Base-by-base conservation (phyloP, 768 basidiomycete genomes). In the Podaxis sp. region DNA sequence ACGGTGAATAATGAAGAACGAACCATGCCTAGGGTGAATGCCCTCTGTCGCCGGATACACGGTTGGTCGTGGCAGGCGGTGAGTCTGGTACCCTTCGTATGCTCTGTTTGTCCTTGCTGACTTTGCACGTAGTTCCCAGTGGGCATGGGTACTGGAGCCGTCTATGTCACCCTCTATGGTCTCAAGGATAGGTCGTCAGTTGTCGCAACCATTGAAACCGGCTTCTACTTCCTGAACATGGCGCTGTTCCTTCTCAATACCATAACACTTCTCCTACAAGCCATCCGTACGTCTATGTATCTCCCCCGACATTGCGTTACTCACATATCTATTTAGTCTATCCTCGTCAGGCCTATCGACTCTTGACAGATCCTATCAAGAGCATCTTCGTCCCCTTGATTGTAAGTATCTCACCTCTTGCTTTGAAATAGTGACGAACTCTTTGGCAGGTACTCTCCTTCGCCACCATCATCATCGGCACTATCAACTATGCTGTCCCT, bases 1-100 rank as follows among this genome's bases (percentile, higher is more conserved):
- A 61, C 60, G 11, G 41, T 46, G 9, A n/a, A 58, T 17, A 55
- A 55, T 55, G 41, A 61, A 22, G 46, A 47, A 40, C 41, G 7
- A 43, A 55, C 25, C n/a, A 37, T 25, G 17, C 60, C 60, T 6
- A 54, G 38, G 24, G 60, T 61, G 19, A 61, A 47, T 50, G 61
- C 46, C 2, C 22, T 62, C 37, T 55, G 61, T 49, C 61, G 61
- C 15, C 61, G 80, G n/a, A 79, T 82, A 50, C 80, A 82, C 68
- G 79, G 80, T 50, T 81, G 80, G 80, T 75, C 77, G 43, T 81
- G 81, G 80, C 80, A 82, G 68, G 79, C 79, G 57, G 80, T 82
- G 66, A 36, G 79, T 74, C 12, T 46, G 9, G n/a, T 15, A 24
- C 24, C 25, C 17, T 9, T n/a, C 51, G 33, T 33, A 4, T 25